phyloP scores from a whole-genome alignment of 2,329 filamentous ascomycete genomes.

The Clarireedia sp. region DNA sequence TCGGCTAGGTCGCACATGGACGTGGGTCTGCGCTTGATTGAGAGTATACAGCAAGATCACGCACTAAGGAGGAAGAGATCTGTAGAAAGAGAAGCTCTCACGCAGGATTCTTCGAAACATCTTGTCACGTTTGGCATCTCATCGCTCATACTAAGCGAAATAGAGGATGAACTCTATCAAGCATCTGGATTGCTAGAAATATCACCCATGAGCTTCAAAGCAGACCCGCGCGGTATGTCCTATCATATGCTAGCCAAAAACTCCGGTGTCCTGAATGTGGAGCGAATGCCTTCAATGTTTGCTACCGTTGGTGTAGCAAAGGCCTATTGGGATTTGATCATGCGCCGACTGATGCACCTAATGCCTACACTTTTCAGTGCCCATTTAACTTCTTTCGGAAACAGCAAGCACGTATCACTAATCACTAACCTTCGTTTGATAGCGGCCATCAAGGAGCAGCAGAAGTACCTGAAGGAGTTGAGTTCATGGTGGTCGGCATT shows the following conservation, averaged over 20 bases:
- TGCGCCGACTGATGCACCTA: slow-evolving; percentile 3
- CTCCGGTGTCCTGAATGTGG: neutral
- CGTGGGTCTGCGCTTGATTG: neutral
- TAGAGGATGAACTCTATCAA: slow-evolving; percentile 2
- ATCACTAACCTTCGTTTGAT: too few species aligned
- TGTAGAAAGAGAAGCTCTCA: neutral
- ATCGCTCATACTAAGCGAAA: neutral
- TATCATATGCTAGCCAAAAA: slow-evolving; percentile 1
- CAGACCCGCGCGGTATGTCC: neutral
- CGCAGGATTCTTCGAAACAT: neutral
- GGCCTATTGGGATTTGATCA: neutral
- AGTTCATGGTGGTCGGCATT: neutral
- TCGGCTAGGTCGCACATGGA: neutral
- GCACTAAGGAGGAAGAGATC: neutral
- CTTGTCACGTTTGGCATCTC: neutral
- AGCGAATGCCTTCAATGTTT: neutral
- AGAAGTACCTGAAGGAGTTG: neutral
- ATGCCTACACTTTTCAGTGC: neutral
- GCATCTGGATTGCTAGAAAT: neutral
- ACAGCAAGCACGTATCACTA: neutral
- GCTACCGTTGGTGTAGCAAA: neutral
- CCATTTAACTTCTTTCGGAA: neutral
- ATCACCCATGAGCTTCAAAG: neutral
- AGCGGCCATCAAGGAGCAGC: neutral
- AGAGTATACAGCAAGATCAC: neutral